phyloP scores from a whole-genome alignment of 176 grass and related monocot species.

The Oryza glaberrima region DNA sequence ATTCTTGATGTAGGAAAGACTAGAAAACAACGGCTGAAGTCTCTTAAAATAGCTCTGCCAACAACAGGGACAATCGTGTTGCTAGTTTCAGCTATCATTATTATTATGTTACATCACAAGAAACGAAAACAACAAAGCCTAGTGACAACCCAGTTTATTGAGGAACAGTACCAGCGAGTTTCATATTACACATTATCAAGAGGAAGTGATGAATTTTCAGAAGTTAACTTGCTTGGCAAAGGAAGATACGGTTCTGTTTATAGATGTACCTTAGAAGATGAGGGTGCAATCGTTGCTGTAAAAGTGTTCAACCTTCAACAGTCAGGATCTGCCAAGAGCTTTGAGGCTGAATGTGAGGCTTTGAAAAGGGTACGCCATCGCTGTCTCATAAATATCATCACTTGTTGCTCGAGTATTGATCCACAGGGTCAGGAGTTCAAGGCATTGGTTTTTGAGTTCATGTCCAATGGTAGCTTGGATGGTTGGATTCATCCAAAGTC shows the following conservation, averaged over 20 bases:
- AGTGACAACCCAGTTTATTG: too few species aligned
- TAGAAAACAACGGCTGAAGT: too few species aligned
- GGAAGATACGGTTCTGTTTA: background rate
- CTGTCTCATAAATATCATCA: constrained; percentile 36
- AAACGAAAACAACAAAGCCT: too few species aligned
- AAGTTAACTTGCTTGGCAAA: background rate
- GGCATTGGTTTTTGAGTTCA: constrained; percentile 38
- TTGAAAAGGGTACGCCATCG: constrained; percentile 19
- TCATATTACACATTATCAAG: background rate
- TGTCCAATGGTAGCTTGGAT: constrained; percentile 28
- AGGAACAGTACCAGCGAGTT: background rate
- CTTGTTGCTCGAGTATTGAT: constrained; percentile 30
- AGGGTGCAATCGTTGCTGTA: background rate
- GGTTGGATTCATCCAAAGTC: constrained; percentile 36
- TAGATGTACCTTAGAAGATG: background rate
- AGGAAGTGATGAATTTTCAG: constrained; percentile 2
- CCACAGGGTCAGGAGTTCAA: constrained; percentile 32
- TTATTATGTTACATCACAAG: background rate
- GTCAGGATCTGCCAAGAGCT: constrained; percentile 18
- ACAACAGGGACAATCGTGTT: background rate
- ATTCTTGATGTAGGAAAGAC: background rate
- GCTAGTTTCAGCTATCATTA: background rate
- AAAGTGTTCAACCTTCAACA: constrained; percentile 29
- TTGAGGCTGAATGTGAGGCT: constrained; percentile 38
- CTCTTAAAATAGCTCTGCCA: background rate